phyloP scores from a whole-genome alignment of 2,329 filamentous ascomycete genomes.

The Fusarium coffeatum region DNA sequence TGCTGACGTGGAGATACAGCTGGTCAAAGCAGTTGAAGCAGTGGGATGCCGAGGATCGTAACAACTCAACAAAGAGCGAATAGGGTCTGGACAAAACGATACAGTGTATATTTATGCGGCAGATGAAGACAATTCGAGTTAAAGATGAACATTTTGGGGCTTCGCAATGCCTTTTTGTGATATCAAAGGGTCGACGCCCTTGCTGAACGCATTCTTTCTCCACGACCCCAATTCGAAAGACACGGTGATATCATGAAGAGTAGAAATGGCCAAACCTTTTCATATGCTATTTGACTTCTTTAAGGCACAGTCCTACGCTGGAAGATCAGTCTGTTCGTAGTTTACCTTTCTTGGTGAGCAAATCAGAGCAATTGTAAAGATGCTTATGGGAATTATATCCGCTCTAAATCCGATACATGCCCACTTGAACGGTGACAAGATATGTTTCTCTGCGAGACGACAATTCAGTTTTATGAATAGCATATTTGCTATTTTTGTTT shows the following conservation, averaged over 20 bases:
- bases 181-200: neutral
- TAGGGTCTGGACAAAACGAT: slow-evolving; percentile 30
- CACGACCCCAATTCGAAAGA: neutral
- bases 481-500: neutral
- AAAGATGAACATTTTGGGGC: slow-evolving; percentile 8
- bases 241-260: neutral
- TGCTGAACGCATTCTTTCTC: neutral
- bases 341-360: slow-evolving; percentile 5
- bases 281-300: no score
- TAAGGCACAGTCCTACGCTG: neutral
- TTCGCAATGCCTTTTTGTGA: neutral
- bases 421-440: no score
- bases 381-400: slow-evolving; percentile 27
- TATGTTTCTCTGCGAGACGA: neutral
- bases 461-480: neutral
- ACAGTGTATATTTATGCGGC: slow-evolving; percentile 42
- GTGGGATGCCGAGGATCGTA: slow-evolving; percentile 58
- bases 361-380: slow-evolving; percentile 33
- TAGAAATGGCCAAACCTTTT: no score
- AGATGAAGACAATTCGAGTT: slow-evolving; percentile 31
- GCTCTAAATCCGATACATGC: slow-evolving; percentile 4
- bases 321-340: neutral
- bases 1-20: slow-evolving; percentile 48
- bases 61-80: slow-evolving; percentile 47
- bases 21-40: slow-evolving; percentile 60